Evolutionary conservation across 192 early-diverging fungal species (phyloP), one percentile per base, ranked within the genome.

Genomic region (Backusella mclennaniae): DNA sequence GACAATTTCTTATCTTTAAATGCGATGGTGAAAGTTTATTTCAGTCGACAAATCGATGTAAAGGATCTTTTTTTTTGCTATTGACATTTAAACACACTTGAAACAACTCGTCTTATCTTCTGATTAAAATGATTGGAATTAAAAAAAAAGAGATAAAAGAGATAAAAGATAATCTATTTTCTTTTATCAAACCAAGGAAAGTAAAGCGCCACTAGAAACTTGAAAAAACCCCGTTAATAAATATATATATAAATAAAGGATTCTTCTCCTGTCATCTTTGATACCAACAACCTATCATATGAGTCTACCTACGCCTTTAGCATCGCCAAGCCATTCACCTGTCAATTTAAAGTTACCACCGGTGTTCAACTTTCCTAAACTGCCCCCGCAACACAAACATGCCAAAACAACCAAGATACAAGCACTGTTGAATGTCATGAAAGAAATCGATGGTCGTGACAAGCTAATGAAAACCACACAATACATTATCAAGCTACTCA

Each of bases 371-470:
- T 56, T 56, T 56, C 1, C 19, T 21, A 56, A 56, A 56, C 21
- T 56, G 8, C n/a, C 53, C 8, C 53, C 19, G 9, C 42, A 23
- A 23, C 21, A 56, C 19, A 23, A 56, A 21, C 53, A 56, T 17
- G 53, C 3, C 19, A 56, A 23, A 2, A 23, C 53, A 56, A 56
- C 8, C 14, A 56, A 56, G 53, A 3, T 56, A 26, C 53, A 44
- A 31, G 77, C 91, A 46, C 77, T 94, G 21, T 85, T 89, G 23
- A 86, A 86, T 68, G 79, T 94, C 19, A 84, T 94, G 17, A 83
- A 88, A n/a, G 76, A 92, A 29, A 87, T 91, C 53, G 95, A 96
- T 76, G 95, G 94, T 35, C 87, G 95, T 15, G 95, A 96, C 86
- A 96, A 96, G 82, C 83, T 88, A 19, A 83, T 96, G 69, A 96